Percentiles rank a stretch among this genome's conserved stretches.
These are phyloP conservation scores for Borealophlyctis nickersoniae DNA, from an alignment of 192 early-diverging fungal species.

Conservation along the genomic window DNA sequence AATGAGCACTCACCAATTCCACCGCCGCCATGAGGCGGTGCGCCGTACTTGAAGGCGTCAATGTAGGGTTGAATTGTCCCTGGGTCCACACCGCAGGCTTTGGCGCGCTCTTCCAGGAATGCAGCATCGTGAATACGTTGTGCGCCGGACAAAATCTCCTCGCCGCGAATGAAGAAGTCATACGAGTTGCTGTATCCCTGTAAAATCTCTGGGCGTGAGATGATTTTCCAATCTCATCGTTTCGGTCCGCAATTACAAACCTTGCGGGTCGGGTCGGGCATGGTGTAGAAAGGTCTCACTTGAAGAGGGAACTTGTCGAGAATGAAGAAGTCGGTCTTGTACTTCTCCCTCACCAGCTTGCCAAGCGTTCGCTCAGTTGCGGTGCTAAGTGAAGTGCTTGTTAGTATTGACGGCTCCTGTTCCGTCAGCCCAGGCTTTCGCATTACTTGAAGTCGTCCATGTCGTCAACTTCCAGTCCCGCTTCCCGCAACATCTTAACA, in stretches of 20 bases:
- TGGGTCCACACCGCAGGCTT: conserved; percentile 68
- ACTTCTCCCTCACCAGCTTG: conserved; percentile 85
- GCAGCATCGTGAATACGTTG: conserved; percentile 95
- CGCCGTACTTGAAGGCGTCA: conserved; percentile 94
- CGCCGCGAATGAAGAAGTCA: conserved; percentile 99
- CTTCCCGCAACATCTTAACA: conserved; percentile 80
- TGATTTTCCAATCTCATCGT: neutral
- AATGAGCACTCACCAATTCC: conserved; percentile 69
- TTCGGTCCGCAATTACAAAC: conserved; percentile 27
- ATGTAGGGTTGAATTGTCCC: conserved; percentile 86
- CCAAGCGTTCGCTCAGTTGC: conserved; percentile 83
- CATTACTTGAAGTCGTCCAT: conserved; percentile 84
- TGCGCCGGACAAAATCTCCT: conserved; percentile 98
- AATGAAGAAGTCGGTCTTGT: conserved; percentile 97
- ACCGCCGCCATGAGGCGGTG: conserved; percentile 96
- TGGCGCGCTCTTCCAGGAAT: conserved; percentile 72
- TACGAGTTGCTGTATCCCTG: conserved; percentile 96
- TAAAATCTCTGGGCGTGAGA: conserved; percentile 12
- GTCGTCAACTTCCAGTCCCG: conserved; percentile 87
- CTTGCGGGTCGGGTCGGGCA: conserved; percentile 87
- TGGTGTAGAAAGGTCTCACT: conserved; percentile 98
- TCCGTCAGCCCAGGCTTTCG: conserved; percentile 1
- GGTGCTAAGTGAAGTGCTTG: conserved; percentile 57
- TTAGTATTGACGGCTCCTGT: conserved; percentile 9
- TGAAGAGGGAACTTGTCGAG: conserved; percentile 98